phyloP scores from a whole-genome alignment of 139 green algal species.

The Asterochloris sp. region DNA sequence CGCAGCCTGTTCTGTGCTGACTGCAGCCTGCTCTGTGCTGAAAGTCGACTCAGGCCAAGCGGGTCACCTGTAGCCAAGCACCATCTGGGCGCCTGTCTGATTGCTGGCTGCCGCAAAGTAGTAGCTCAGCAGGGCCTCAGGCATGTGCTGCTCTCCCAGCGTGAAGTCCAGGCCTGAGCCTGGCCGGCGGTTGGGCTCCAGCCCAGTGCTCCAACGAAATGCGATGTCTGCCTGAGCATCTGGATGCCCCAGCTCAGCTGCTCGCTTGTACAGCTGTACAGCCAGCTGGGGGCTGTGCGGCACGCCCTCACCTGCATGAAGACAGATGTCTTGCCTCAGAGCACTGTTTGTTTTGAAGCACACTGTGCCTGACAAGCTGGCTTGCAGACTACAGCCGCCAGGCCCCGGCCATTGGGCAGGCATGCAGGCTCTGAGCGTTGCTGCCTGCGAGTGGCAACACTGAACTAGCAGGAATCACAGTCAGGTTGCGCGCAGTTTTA shows the following conservation, averaged over 20 bases:
- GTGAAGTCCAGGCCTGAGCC: conserved; percentile 15
- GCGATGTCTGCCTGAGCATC: conserved; percentile 71
- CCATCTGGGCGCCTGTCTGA: conserved; percentile 64
- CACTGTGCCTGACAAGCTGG: too few species aligned
- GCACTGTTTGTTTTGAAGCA: not conserved
- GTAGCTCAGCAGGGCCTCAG: conserved; percentile 68
- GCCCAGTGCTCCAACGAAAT: conserved; percentile 50
- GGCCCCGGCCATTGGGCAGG: too few species aligned
- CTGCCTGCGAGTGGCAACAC: too few species aligned
- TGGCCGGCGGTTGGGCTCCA: conserved; percentile 30
- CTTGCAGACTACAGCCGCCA: too few species aligned
- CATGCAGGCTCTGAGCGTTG: too few species aligned
- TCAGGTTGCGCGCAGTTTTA: too few species aligned
- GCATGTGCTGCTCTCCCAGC: conserved; percentile 35
- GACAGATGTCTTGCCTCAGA: not conserved
- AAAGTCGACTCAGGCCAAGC: conserved; percentile 17
- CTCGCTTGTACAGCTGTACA: conserved; percentile 54
- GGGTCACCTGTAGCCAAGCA: conserved; percentile 63
- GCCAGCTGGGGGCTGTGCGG: conserved; percentile 50
- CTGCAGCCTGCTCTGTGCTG: too few species aligned
- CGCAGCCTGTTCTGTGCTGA: too few species aligned
- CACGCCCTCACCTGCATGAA: conserved; percentile 43
- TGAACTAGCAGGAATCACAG: too few species aligned
- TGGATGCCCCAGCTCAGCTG: conserved; percentile 61
- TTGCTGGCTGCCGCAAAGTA: conserved; percentile 74